Conservation (phyloP, 345 rosid species). For the Leavenworthia alabamica region DNA sequence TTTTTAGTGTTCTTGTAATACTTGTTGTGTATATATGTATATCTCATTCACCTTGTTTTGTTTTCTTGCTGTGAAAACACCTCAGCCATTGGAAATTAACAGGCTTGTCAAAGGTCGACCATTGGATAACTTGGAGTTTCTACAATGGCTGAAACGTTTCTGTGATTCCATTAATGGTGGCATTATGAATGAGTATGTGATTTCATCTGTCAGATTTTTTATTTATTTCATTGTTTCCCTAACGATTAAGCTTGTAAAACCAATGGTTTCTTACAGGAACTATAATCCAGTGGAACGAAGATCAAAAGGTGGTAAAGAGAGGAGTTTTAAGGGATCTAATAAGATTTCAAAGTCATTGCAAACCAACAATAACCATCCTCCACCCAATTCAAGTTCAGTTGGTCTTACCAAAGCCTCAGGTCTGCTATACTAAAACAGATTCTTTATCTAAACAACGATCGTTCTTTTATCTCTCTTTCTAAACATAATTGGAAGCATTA, state of each 20-base stretch:
- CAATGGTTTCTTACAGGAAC: slow-evolving; percentile 43
- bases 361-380: slow-evolving; percentile 44
- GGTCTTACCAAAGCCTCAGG: slow-evolving; percentile 20
- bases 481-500: slow-evolving; percentile 1
- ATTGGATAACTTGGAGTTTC: slow-evolving; percentile 94
- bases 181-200: slow-evolving; percentile 75
- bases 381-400: slow-evolving; percentile 15
- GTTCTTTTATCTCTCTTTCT: neutral
- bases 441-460: neutral
- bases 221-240: neutral
- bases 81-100: slow-evolving; percentile 87
- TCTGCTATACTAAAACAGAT: neutral
- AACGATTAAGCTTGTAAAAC: neutral
- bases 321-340: slow-evolving; percentile 39
- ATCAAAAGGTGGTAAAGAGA: slow-evolving; percentile 60
- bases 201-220: neutral
- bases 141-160: slow-evolving; percentile 93
- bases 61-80: neutral
- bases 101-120: slow-evolving; percentile 88
- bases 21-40: neutral
- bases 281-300: slow-evolving; percentile 88
- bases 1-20: neutral
- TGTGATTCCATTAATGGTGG: slow-evolving; percentile 97
- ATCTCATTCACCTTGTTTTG: neutral
- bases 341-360: slow-evolving; percentile 75